Base-by-base conservation (phyloP, 495 filamentous ascomycete genomes). In the Aspergillus sparsus region DNA sequence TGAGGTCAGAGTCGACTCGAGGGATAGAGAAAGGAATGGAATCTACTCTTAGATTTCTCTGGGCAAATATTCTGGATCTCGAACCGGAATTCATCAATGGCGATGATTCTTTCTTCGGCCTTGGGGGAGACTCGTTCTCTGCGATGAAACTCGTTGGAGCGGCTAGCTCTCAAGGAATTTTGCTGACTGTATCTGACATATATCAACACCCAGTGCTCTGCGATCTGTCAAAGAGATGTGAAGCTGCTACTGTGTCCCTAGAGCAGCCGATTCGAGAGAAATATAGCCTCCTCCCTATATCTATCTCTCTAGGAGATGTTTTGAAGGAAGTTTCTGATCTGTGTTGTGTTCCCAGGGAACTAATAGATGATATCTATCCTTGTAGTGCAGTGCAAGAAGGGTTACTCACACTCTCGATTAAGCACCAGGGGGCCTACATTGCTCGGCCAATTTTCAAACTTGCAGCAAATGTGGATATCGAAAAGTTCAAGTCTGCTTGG, bases 361-460 rank as follows among this genome's bases (percentile, higher is more conserved):
- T 69, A 0, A 74, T 89, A 10, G 33, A 49, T 0, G 80, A 91
- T 67, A 68, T 86, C 0, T 91, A 89, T 58, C 87, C 87, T 7
- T 90, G 87, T 74, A 89, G 84, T 6, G 80, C 88, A 10, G 72
- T 90, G 1, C 89, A 92, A 68, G 88, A 89, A 62, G 87, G 85
- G 2, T 76, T 91, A 15, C 74, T 89, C 68, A 83, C 84, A 2
- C 68, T 88, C 3, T 87, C 88, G 0, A 71, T 77, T 44, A 81
- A 81, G 55, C 76, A 81, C 9, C 57, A 66, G 10, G 82, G 83
- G 16, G 71, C 80, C 0, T 87, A 86, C 58, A 71, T 85, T 15
- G 82, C 81, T 7, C 77, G 80, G 41, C 71, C 76, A 15, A 64
- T 80, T 0, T 83, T 80, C 59, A 63, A 64, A 9, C 69, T 88